Evolutionary conservation across 805 yeast genomes (phyloP), one percentile per base, ranked within the genome.

Genomic region (Candida namnaoensis): DNA sequence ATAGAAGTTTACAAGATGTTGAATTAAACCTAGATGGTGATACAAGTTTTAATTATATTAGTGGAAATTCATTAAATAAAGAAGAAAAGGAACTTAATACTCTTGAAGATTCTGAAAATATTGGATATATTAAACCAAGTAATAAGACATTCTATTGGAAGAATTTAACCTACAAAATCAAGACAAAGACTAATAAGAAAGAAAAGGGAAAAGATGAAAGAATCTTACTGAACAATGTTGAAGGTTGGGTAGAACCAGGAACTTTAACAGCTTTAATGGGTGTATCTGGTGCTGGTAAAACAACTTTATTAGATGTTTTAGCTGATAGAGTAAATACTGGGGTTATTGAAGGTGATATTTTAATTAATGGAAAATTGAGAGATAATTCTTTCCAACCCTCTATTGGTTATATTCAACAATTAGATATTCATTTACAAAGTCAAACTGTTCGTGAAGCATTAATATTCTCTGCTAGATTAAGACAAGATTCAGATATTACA

Each of bases 161-260:
- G 60, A 74, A 84, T 55, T 77, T 84, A 36, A 74, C 81, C 53
- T 84, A 82, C 56, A 71, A 76, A 53, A 78, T 80, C 49, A 78
- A 80, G 53, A 60, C 61, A 34, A 85, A 75, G 46, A 68, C 76
- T 27, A n/a, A n/a, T n/a, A n/a, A n/a, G n/a, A n/a, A n/a, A n/a
- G n/a, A n/a, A n/a, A n/a, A n/a, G n/a, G n/a, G n/a, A n/a, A n/a
- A n/a, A n/a, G n/a, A n/a, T n/a, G n/a, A n/a, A n/a, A 69, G 88
- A 54, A 69, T 79, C 45, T 73, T 83, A 46, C 62, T 83, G 54
- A 67, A 69, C 46, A 71, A 74, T 46, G 85, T 84, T 43, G 86
- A 81, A 55, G 93, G 91, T 39, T 83, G 86, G 84, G 88, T 83
- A 35, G 80, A 81, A 55, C 90, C 90, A 9, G 90, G 90, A 48